These are phyloP conservation scores for Sporothrix globosa DNA, from an alignment of 2,329 filamentous ascomycete species.

Conservation along the genomic window DNA sequence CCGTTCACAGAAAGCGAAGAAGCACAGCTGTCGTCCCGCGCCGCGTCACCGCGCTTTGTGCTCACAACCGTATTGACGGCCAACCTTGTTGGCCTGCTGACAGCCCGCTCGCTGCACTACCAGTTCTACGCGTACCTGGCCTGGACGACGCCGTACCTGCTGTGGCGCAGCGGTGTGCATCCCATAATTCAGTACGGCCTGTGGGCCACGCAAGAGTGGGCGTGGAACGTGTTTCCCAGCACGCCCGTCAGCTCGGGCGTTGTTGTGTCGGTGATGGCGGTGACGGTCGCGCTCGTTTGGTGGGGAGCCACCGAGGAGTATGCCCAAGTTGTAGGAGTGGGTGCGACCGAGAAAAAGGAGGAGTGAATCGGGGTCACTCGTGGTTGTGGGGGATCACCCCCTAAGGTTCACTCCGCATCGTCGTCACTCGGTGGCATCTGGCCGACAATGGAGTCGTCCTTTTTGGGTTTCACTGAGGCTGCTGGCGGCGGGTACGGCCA, in stretches of 20 bases:
- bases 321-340: slow-evolving; percentile 35
- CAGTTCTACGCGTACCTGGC: slow-evolving; percentile 93
- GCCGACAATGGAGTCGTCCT: slow-evolving; percentile 77
- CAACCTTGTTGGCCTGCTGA: slow-evolving; percentile 78
- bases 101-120: slow-evolving; percentile 87
- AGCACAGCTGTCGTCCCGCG: slow-evolving; percentile 57
- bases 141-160: slow-evolving; percentile 84
- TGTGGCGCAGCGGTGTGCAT: slow-evolving; percentile 76
- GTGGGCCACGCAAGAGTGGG: slow-evolving; percentile 84
- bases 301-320: slow-evolving; percentile 55
- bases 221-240: slow-evolving; percentile 94
- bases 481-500: slow-evolving; percentile 82
- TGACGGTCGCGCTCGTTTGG: slow-evolving; percentile 67
- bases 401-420: slow-evolving; percentile 62
- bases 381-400: not conserved
- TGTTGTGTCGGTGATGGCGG: slow-evolving; percentile 71
- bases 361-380: not conserved
- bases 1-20: slow-evolving; percentile 52
- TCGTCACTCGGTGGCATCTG: slow-evolving; percentile 83
- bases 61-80: slow-evolving; percentile 76
- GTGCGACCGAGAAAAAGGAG: slow-evolving; percentile 36
- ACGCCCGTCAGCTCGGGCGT: slow-evolving; percentile 57
- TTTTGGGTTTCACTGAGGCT: slow-evolving; percentile 49
- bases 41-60: slow-evolving; percentile 71
- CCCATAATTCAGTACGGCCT: slow-evolving; percentile 67